Evolutionary conservation across 2,329 filamentous ascomycete genomes (phyloP).

Genomic region (Aspergillus fumigatiaffinis): DNA sequence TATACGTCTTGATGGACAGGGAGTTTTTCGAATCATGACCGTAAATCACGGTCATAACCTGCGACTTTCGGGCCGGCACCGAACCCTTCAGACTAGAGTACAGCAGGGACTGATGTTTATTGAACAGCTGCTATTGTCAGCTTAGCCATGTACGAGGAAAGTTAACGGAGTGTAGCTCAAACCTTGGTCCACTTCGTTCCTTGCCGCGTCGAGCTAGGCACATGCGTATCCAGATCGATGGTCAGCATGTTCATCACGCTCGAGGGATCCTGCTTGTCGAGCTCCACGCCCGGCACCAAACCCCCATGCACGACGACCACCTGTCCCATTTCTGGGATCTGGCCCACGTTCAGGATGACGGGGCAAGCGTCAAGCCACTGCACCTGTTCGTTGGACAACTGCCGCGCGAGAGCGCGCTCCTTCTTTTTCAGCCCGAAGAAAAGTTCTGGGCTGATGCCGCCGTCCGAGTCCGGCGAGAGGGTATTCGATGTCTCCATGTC

Average conservation of each 20-base stretch:
- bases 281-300: slow-evolving; percentile 68
- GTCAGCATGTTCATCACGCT: slow-evolving; percentile 91
- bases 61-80: slow-evolving; percentile 16
- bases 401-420: slow-evolving; percentile 54
- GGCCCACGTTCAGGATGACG: slow-evolving; percentile 71
- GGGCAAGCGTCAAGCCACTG: slow-evolving; percentile 68
- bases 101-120: slow-evolving; percentile 42
- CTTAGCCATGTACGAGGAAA: not conserved
- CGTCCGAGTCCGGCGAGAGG: slow-evolving; percentile 18
- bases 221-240: slow-evolving; percentile 60
- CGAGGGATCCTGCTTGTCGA: slow-evolving; percentile 70
- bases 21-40: slow-evolving; percentile 79
- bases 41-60: slow-evolving; percentile 69
- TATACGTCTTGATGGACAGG: slow-evolving; percentile 64
- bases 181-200: slow-evolving; percentile 66
- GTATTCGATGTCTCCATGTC: slow-evolving; percentile 33
- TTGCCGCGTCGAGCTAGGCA: slow-evolving; percentile 49
- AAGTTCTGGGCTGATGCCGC: slow-evolving; percentile 25
- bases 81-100: slow-evolving; percentile 16
- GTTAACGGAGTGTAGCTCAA: slow-evolving; percentile 8
- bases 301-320: slow-evolving; percentile 82
- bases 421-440: slow-evolving; percentile 12
- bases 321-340: slow-evolving; percentile 56
- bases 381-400: slow-evolving; percentile 58
- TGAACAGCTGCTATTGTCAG: slow-evolving; percentile 43